Base-by-base conservation (phyloP, 768 basidiomycete species). In the Leccinum longicurvipes region DNA sequence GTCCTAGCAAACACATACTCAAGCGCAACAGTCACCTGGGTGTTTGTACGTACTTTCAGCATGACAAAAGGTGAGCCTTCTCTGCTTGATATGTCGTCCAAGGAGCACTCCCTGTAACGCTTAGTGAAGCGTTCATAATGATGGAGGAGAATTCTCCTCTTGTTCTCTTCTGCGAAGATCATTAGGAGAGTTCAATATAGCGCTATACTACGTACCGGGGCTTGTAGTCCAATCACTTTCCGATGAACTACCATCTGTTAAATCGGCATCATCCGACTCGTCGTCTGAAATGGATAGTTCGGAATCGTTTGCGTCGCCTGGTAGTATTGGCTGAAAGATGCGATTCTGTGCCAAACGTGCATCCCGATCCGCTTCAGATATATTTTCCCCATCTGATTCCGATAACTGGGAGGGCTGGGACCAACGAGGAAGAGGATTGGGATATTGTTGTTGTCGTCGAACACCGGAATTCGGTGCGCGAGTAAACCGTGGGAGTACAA, bases 181-280 rank as follows among this genome's bases (percentile, higher is more conserved):
- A 19, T 74, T n/a, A 66, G 60, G 15, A 21, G 14, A 32, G 3
- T 49, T 6, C 17, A n/a, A 36, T n/a, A 31, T 14, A 48, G 27
- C 21, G 19, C 5, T 3, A 27, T n/a, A 25, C 3, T 41, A 62
- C 64, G 45, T 42, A 69, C 69, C 51, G 45, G 50, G 77, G 79
- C 50, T 74, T 72, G 66, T 74, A 74, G 80, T 77, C 45, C 64
- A 66, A 23, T 75, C 73, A 49, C 73, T 77, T 17, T 69, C 71
- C 19, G 63, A 72, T 10, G 73, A 71, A 47, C 55, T 60, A 7
- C 69, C 73, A 47, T 86, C 86, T 2, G 83, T 87, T 48, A 88
- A 65, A 63, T 86, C 87, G 23, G 82, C 84, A 59, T 89, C 74
- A 60, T 92, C 91, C 3, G 91, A 92, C 69, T 93, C 91, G 59